These are phyloP conservation scores for Candida sojae DNA, from an alignment of 1,139 yeast genomes.

Conservation along the genomic window DNA sequence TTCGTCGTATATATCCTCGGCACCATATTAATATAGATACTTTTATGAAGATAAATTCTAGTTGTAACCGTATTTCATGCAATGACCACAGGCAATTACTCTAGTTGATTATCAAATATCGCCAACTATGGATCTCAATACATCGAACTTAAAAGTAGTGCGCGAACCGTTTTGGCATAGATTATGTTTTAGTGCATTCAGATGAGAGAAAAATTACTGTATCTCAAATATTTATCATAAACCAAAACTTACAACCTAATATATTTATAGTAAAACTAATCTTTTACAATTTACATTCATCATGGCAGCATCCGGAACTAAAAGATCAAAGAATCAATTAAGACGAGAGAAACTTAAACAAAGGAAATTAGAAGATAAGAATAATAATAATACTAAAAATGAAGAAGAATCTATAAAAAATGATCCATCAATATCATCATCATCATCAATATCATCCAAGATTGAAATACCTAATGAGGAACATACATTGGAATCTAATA, in stretches of 20 bases:
- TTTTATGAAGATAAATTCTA: too few species aligned
- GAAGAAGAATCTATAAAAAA: not conserved
- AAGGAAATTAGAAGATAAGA: conserved; percentile 30
- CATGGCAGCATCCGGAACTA: conserved; percentile 19
- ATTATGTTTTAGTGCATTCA: too few species aligned
- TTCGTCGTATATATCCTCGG: too few species aligned
- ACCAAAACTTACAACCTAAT: not conserved
- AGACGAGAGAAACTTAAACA: conserved; percentile 62
- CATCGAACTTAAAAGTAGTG: too few species aligned
- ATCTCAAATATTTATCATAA: too few species aligned
- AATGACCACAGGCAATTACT: too few species aligned
- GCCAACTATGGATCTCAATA: too few species aligned
- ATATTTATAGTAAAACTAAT: not conserved
- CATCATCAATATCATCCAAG: not conserved
- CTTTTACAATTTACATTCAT: not conserved
- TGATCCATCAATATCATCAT: not conserved
- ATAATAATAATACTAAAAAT: not conserved
- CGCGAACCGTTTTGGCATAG: too few species aligned
- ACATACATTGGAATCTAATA: conserved; percentile 1
- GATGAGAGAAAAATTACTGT: too few species aligned
- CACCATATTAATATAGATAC: too few species aligned
- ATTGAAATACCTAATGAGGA: not conserved
- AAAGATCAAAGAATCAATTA: conserved; percentile 60
- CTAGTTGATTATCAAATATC: too few species aligned
- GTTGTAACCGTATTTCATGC: too few species aligned